Evolutionary conservation across 257 asterid species (phyloP), one percentile per base, ranked within the genome.

Genomic region (Solanum neorickii): DNA sequence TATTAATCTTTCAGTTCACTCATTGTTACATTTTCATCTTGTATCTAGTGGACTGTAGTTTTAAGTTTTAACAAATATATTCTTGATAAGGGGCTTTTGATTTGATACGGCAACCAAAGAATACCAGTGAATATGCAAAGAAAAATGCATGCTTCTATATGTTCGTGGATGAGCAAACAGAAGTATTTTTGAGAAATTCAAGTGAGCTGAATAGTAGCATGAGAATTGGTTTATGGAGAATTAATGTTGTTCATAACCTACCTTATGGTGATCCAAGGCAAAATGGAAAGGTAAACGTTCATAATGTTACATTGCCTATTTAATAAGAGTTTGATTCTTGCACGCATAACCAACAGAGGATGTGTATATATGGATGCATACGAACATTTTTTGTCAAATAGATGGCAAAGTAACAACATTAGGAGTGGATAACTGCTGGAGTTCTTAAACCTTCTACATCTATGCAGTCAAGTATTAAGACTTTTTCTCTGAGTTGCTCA

Each of bases 261-360:
- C 98, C 99, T 84, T 96, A 94, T 86, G 86, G 92, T 13, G 99
- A 96, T 88, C 97, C 99, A 23, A 90, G 99, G 87, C 95, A 98
- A 90, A 96, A 94, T 77, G 98, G 99, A 86, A 96, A 96, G 98
- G 99, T 96, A 90, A 91, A 39, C 3, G 9, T 73, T 80, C 11
- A 9, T 76, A n/a, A 8, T 76, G 9, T 16, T 49, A n/a, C 35
- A 82, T 69, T 72, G 60, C 33, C 87, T 23, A 52, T 69, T 68
- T 14, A 37, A 42, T 14, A 27, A 69, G n/a, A 14, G 31, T 35
- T 29, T 25, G 29, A 13, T 44, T 66, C 41, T 85, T 74, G 82
- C 31, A 37, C 31, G 29, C 82, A 74, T 37, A 74, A 37, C 18
- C 11, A 37, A 73, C 37, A 21, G 82, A 47, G 25, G 47, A 74